phyloP scores from a whole-genome alignment of 75 land plant species.

The Picea glauca region DNA sequence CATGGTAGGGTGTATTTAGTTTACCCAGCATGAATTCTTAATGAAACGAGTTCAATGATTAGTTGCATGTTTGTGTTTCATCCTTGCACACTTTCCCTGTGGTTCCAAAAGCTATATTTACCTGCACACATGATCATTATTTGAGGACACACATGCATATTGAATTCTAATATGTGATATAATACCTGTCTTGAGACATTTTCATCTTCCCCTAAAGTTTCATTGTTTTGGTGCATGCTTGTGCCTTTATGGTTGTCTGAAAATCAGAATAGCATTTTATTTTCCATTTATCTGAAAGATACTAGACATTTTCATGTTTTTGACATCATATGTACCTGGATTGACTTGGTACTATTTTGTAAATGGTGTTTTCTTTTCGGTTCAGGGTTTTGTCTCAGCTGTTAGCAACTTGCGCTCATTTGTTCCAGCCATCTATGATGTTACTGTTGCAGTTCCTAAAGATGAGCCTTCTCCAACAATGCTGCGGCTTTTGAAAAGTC shows the following conservation, averaged over 20 bases:
- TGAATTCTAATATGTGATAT: neutral
- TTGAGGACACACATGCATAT: neutral
- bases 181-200: neutral
- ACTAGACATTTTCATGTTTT: neutral
- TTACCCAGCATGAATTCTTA: neutral
- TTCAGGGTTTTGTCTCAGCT: slow-evolving; percentile 89
- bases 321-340: neutral
- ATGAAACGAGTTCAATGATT: neutral
- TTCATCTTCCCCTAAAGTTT: too few relatives aligned
- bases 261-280: too few relatives aligned
- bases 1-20: neutral
- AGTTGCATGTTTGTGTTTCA: neutral
- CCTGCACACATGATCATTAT: neutral
- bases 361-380: neutral
- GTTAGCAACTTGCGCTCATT: slow-evolving; percentile 80
- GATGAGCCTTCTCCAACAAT: slow-evolving; percentile 71
- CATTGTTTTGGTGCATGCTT: too few relatives aligned
- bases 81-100: neutral
- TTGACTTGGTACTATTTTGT: neutral
- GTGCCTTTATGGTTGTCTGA: too few relatives aligned
- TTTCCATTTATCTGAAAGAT: too few relatives aligned
- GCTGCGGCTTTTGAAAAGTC: slow-evolving; percentile 73
- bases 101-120: neutral
- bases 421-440: slow-evolving; percentile 92
- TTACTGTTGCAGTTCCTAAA: slow-evolving; percentile 78